phyloP scores from a whole-genome alignment of 306 rosid species.

The Cyclanthera cordifolia region DNA sequence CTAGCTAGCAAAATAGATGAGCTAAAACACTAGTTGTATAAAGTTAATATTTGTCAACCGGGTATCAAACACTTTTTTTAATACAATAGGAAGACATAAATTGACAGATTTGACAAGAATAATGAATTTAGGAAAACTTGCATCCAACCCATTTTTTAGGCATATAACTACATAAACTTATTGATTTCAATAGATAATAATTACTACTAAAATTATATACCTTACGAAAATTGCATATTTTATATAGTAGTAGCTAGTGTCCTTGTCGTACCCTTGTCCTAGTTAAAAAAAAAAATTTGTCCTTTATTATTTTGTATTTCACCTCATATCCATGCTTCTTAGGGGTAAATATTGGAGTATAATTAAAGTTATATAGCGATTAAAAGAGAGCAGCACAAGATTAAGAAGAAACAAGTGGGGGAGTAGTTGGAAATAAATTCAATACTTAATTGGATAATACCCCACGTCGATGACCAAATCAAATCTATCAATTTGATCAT shows the following conservation, averaged over 20 bases:
- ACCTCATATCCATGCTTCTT: background rate
- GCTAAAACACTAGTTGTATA: background rate
- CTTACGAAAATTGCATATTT: too few relatives aligned
- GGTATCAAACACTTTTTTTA: background rate
- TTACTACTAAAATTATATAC: too few relatives aligned
- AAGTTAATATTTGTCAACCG: too few relatives aligned
- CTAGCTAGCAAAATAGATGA: background rate
- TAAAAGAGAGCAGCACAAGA: background rate
- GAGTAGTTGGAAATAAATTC: background rate
- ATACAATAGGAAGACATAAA: too few relatives aligned
- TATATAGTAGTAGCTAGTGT: background rate
- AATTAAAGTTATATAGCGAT: background rate
- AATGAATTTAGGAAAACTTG: too few relatives aligned
- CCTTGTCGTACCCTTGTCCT: background rate
- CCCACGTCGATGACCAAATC: constrained; percentile 9
- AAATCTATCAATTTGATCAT: background rate
- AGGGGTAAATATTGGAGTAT: background rate
- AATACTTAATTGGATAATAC: constrained; percentile 1
- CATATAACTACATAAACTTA: background rate
- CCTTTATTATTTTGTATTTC: too few relatives aligned
- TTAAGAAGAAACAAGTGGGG: background rate
- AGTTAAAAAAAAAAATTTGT: too few relatives aligned
- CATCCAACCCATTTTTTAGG: background rate
- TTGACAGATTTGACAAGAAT: background rate
- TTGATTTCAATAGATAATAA: background rate